Percentiles rank a stretch among this genome's conserved stretches.
Conservation (phyloP, 2,329 filamentous ascomycete genomes). For the Diaporthe citriasiana region DNA sequence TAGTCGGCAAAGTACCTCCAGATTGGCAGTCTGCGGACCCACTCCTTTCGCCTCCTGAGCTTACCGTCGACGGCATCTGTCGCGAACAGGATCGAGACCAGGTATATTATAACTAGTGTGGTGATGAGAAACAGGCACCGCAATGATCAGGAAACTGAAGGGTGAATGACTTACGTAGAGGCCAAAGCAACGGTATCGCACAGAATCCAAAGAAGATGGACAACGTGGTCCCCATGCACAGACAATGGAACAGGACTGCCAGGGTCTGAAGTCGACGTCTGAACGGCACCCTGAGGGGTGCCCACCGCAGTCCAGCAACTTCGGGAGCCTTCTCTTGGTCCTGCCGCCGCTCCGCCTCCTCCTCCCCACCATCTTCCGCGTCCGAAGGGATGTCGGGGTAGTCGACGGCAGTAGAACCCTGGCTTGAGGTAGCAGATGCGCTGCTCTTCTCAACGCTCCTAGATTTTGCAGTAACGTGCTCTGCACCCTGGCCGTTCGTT, state of each 20-base stretch:
- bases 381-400: constrained; percentile 40
- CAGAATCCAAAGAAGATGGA: constrained; percentile 92
- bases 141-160: too few species aligned
- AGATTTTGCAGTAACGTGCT: neutral
- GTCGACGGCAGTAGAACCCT: constrained; percentile 39
- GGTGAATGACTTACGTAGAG: constrained; percentile 57
- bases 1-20: constrained; percentile 95
- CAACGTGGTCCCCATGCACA: constrained; percentile 78
- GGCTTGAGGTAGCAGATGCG: constrained; percentile 30
- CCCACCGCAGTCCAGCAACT: constrained; percentile 79
- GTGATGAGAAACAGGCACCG: neutral
- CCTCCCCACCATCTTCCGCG: constrained; percentile 32
- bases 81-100: constrained; percentile 87
- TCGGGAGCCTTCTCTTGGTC: constrained; percentile 38
- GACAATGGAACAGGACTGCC: constrained; percentile 80
- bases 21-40: constrained; percentile 78
- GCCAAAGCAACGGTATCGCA: constrained; percentile 93
- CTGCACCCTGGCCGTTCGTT: constrained; percentile 16
- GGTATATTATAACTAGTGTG: constrained; percentile 72
- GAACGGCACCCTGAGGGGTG: constrained; percentile 81
- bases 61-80: constrained; percentile 82
- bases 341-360: constrained; percentile 19
- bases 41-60: constrained; percentile 80
- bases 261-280: constrained; percentile 82
- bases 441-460: neutral